These are phyloP conservation scores for Pseudozyma pruni DNA, from an alignment of 1,284 basidiomycete species.

Conservation along the genomic window DNA sequence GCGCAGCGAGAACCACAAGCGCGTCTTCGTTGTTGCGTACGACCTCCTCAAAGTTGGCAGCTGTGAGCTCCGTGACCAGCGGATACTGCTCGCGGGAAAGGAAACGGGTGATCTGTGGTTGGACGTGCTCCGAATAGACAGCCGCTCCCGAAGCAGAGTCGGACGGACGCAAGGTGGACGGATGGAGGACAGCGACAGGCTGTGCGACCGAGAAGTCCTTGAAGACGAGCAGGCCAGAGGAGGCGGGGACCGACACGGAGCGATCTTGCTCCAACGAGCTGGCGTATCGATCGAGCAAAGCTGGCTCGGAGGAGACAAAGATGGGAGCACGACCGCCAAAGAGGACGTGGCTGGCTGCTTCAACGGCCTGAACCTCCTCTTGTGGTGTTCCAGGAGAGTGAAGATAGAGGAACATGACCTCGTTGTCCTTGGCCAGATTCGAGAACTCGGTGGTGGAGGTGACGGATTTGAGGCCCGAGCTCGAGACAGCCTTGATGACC, in stretches of 20 bases:
- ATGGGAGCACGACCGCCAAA: constrained; percentile 33
- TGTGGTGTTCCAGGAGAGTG: constrained; percentile 36
- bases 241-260: constrained; percentile 16
- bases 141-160: constrained; percentile 4
- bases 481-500: constrained; percentile 54
- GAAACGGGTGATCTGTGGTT: constrained; percentile 38
- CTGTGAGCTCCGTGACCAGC: constrained; percentile 53
- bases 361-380: constrained; percentile 29
- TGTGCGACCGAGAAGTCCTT: constrained; percentile 51
- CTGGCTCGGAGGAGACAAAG: constrained; percentile 45
- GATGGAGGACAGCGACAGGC: constrained; percentile 46
- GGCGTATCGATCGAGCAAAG: constrained; percentile 48
- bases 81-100: constrained; percentile 52
- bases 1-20: constrained; percentile 56
- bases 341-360: constrained; percentile 27
- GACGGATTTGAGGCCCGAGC: constrained; percentile 40
- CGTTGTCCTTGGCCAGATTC: constrained; percentile 37
- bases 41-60: constrained; percentile 53
- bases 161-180: constrained; percentile 14
- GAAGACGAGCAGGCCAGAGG: constrained; percentile 61
- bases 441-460: constrained; percentile 30
- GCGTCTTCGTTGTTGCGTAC: constrained; percentile 47
- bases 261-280: constrained; percentile 16
- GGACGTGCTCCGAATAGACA: constrained; percentile 21
- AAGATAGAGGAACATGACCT: constrained; percentile 62